Evolutionary conservation across 306 rosid species (phyloP), one percentile per base, ranked within the genome.

Genomic region (Echinosophora koreensis): DNA sequence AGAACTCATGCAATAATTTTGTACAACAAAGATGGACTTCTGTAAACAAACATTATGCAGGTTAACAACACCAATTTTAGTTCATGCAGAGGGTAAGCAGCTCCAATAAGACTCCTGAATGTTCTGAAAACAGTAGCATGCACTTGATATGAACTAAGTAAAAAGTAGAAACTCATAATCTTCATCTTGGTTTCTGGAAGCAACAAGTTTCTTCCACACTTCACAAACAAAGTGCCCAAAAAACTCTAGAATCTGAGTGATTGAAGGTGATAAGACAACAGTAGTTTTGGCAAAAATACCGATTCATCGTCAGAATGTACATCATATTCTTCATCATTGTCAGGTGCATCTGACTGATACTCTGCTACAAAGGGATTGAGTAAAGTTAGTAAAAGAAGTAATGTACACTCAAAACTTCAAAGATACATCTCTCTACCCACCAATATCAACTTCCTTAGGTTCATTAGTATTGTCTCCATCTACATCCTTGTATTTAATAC

Each of bases 241-340:
- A 77, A 52, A 60, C 41, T 64, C 35, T 5, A 85, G 57, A 74
- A 8, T 62, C 62, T 74, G 11, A 35, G 58, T 12, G 32, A 6
- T 63, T 7, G n/a, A 17, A 37, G 18, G 39, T 73, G 13, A 70
- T 5, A 58, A 66, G 41, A 84, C 51, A 76, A 55, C 16, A 38
- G 38, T 9, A 34, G 52, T 65, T 27, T 28, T 18, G 59, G 13
- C n/a, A 47, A 74, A 72, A 56, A 63, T 84, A 94, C 98, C 51
- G 84, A 84, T 82, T 81, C 89, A 81, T 86, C 92, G 52, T 87
- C 92, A 69, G 92, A 83, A 76, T 69, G 90, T 54, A 83, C 69
- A 63, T 81, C 78, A 65, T 84, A 92, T 77, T 90, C 92, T 52
- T 89, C 97, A 78, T 89, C 90, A 34, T 76, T 63, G 32, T 86